Conservation (phyloP, 2,329 filamentous ascomycete species). For the Exophiala viscosa region DNA sequence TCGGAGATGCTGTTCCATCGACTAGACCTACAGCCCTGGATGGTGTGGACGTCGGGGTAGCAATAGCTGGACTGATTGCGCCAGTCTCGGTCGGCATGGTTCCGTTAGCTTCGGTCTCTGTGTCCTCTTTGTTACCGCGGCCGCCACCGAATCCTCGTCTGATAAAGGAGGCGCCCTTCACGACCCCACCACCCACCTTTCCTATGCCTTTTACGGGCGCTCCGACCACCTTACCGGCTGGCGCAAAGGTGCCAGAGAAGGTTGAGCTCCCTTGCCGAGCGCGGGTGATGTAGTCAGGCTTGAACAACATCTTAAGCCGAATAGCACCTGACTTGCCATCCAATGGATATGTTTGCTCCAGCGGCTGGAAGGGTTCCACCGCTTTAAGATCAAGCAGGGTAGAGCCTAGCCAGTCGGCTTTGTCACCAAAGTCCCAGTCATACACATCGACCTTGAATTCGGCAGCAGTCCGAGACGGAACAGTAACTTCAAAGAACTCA, state of each 20-base stretch:
- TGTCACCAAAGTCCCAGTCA: conserved; percentile 96
- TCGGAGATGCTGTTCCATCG: conserved; percentile 16
- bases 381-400: conserved; percentile 70
- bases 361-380: conserved; percentile 78
- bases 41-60: conserved; percentile 22
- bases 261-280: conserved; percentile 86
- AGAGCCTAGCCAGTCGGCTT: conserved; percentile 82
- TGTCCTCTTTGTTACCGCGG: conserved; percentile 50
- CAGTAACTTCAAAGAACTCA: conserved; percentile 81
- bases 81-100: conserved; percentile 8
- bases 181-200: conserved; percentile 75
- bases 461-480: conserved; percentile 79
- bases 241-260: conserved; percentile 83
- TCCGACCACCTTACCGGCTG: conserved; percentile 84
- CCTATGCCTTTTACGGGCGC: conserved; percentile 92
- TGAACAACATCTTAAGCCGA: conserved; percentile 82
- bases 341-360: conserved; percentile 69
- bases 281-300: conserved; percentile 83
- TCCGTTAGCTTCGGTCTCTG: conserved; percentile 19
- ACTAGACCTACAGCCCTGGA: conserved; percentile 14
- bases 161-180: conserved; percentile 87
- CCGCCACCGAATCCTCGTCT: conserved; percentile 75
- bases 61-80: conserved; percentile 6
- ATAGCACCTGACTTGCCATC: conserved; percentile 87
- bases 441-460: conserved; percentile 80